These are phyloP conservation scores for Nakaseomyces bracarensis DNA, from an alignment of 1,139 yeast species.

Conservation along the genomic window DNA sequence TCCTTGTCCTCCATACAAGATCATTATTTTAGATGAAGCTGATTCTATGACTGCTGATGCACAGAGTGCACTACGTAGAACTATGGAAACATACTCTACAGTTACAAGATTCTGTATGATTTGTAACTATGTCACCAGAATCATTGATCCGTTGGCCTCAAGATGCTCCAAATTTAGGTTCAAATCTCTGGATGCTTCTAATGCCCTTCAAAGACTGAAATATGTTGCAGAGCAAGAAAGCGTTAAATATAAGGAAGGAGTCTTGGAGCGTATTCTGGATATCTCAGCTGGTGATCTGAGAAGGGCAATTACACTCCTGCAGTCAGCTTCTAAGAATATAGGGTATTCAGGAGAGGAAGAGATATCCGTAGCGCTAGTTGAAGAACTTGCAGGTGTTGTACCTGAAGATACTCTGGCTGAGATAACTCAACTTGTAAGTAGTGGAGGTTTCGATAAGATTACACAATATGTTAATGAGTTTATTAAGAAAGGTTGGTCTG, in stretches of 20 bases:
- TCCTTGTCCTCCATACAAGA: slow-evolving; percentile 93
- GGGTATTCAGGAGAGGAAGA: slow-evolving; percentile 20
- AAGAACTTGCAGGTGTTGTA: slow-evolving; percentile 80
- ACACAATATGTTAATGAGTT: slow-evolving; percentile 45
- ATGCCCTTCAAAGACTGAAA: slow-evolving; percentile 60
- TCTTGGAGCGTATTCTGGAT: slow-evolving; percentile 51
- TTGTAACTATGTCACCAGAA: slow-evolving; percentile 92
- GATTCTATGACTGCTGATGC: slow-evolving; percentile 99
- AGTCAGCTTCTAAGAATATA: slow-evolving; percentile 69
- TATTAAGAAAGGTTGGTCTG: slow-evolving; percentile 78
- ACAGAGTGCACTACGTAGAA: slow-evolving; percentile 87
- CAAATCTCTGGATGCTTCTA: slow-evolving; percentile 60
- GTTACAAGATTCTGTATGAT: slow-evolving; percentile 90
- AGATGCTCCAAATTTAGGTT: slow-evolving; percentile 94
- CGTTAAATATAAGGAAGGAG: slow-evolving; percentile 42
- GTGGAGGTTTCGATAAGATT: slow-evolving; percentile 38
- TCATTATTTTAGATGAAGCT: slow-evolving; percentile 83
- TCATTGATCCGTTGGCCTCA: slow-evolving; percentile 92
- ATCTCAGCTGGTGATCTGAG: slow-evolving; percentile 86
- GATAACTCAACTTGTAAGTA: slow-evolving; percentile 35
- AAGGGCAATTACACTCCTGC: slow-evolving; percentile 83
- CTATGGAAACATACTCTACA: slow-evolving; percentile 89
- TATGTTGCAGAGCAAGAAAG: slow-evolving; percentile 46
- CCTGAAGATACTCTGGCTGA: slow-evolving; percentile 46
- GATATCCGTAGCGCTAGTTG: slow-evolving; percentile 35